Evolutionary conservation across 306 rosid species (phyloP).

Genomic region (Luffa acutangula): DNA sequence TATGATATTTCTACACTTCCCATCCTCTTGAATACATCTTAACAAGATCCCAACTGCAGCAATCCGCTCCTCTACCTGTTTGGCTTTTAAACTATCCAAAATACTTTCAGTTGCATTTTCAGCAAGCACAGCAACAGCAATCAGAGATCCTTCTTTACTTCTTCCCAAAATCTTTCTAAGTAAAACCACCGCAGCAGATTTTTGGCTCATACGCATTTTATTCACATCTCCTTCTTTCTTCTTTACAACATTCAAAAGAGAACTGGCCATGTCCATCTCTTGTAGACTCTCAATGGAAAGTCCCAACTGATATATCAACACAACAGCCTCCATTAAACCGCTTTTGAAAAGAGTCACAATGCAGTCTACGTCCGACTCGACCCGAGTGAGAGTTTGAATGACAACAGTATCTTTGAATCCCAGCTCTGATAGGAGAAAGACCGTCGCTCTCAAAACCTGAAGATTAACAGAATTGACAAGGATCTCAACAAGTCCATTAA

Average conservation of each 20-base stretch:
- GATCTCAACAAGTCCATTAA: conserved; percentile 72
- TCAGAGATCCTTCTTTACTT: conserved; percentile 40
- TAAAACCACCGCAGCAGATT: conserved; percentile 61
- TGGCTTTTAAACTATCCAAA: conserved; percentile 49
- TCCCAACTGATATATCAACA: conserved; percentile 53
- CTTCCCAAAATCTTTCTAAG: conserved; percentile 42
- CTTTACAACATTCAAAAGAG: conserved; percentile 41
- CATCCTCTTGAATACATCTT: conserved; percentile 69
- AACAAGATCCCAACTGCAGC: conserved; percentile 62
- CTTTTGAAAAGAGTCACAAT: conserved; percentile 54
- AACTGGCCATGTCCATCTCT: conserved; percentile 38
- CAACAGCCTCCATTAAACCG: conserved; percentile 70
- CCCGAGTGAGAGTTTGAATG: conserved; percentile 59
- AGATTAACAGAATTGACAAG: conserved; percentile 61
- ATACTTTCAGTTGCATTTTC: conserved; percentile 38
- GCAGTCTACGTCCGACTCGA: conserved; percentile 69
- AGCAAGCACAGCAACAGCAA: conserved; percentile 27
- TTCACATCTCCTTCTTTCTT: conserved; percentile 44
- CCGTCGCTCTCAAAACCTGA: conserved; percentile 45
- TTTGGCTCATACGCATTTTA: conserved; percentile 50
- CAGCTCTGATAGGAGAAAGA: conserved; percentile 66
- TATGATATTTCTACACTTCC: conserved; percentile 55
- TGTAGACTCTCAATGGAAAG: conserved; percentile 27
- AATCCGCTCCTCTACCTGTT: conserved; percentile 49
- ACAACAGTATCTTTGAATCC: conserved; percentile 57